Evolutionary conservation across 495 filamentous ascomycete genomes (phyloP).

Genomic region (Stereocaulon alpinum): DNA sequence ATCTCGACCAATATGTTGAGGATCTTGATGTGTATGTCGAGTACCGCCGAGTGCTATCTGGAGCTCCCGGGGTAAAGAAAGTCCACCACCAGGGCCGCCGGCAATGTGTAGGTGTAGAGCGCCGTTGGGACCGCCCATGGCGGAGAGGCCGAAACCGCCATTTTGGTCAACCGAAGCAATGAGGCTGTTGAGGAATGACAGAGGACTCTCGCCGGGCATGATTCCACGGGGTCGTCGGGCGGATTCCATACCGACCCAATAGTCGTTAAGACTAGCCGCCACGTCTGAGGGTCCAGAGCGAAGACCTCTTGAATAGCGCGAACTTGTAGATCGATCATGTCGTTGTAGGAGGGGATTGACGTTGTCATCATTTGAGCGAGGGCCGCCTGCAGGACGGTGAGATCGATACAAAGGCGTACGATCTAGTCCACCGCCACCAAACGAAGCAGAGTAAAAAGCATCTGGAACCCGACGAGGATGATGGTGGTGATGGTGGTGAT

Average conservation of each 20-base stretch:
- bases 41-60: slow-evolving; percentile 46
- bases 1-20: slow-evolving; percentile 38
- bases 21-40: slow-evolving; percentile 34
- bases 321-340: slow-evolving; percentile 28
- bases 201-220: slow-evolving; percentile 48
- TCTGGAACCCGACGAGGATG: slow-evolving; percentile 19
- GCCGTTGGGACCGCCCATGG: slow-evolving; percentile 43
- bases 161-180: slow-evolving; percentile 48
- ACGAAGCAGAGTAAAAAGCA: slow-evolving; percentile 25
- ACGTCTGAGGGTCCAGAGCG: slow-evolving; percentile 14
- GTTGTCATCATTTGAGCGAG: slow-evolving; percentile 60
- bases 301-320: slow-evolving; percentile 6
- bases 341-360: slow-evolving; percentile 61
- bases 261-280: slow-evolving; percentile 35
- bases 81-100: slow-evolving; percentile 26
- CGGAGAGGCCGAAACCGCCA: slow-evolving; percentile 37
- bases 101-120: slow-evolving; percentile 5
- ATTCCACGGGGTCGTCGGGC: slow-evolving; percentile 33
- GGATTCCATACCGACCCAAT: slow-evolving; percentile 48
- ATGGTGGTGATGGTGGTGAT: slow-evolving; percentile 38
- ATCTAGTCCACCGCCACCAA: slow-evolving; percentile 25
- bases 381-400: slow-evolving; percentile 38
- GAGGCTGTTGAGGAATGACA: slow-evolving; percentile 52
- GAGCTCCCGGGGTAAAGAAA: slow-evolving; percentile 40
- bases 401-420: slow-evolving; percentile 40